phyloP scores from a whole-genome alignment of 257 asterid genomes.

The Cordia subcordata region DNA sequence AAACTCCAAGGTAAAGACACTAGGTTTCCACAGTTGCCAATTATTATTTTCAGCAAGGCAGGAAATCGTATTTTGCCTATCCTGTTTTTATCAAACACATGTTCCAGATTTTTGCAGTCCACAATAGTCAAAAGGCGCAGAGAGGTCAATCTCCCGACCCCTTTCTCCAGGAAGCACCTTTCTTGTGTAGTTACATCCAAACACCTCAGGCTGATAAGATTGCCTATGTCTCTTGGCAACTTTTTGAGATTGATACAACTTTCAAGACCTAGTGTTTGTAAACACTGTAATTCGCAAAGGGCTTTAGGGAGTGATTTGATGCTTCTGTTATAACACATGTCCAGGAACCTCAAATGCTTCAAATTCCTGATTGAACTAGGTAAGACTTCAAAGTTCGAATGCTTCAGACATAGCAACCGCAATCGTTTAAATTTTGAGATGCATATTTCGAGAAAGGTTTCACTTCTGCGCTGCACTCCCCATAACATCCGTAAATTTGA shows the following conservation, averaged over 20 bases:
- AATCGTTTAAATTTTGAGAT: conserved; percentile 2
- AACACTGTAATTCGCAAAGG: neutral
- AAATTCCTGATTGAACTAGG: conserved; percentile 8
- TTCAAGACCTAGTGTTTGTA: neutral
- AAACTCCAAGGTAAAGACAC: conserved; percentile 8
- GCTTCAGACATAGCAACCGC: conserved; percentile 1
- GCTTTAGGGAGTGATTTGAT: neutral
- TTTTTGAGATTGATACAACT: neutral
- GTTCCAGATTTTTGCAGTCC: conserved; percentile 6
- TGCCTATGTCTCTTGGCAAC: neutral
- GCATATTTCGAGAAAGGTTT: conserved; percentile 3
- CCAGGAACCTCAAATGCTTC: conserved; percentile 7
- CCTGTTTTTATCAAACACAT: conserved; percentile 2
- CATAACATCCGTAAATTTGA: conserved; percentile 1
- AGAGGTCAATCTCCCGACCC: conserved; percentile 5
- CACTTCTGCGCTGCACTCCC: neutral
- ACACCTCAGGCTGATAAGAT: conserved; percentile 7
- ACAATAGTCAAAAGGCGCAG: neutral
- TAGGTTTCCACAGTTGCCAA: neutral
- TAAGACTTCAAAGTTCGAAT: neutral
- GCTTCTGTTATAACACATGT: neutral
- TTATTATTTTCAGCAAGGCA: neutral
- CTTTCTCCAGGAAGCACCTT: conserved; percentile 2
- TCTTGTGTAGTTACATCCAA: conserved; percentile 7
- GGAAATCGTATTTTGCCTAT: too few species aligned